These are phyloP conservation scores for Hyparrhenia diplandra DNA, from an alignment of 176 grass and related monocot genomes.

Conservation along the genomic window DNA sequence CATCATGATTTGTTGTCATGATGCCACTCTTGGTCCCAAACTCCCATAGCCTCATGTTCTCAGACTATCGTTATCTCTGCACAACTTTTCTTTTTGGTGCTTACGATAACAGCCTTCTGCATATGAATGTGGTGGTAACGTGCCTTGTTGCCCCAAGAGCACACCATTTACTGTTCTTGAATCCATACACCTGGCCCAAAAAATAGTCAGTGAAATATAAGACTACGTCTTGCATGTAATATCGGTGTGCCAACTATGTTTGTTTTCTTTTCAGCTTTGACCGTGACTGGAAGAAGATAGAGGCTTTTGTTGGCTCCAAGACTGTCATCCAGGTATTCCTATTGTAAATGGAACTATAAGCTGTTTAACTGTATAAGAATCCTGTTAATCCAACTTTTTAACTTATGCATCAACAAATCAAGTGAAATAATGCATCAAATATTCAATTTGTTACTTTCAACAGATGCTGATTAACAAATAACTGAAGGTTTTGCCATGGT, in stretches of 20 bases:
- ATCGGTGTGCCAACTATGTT: conserved; percentile 20
- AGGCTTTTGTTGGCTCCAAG: conserved; percentile 96
- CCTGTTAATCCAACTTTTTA: background rate
- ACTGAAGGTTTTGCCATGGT: background rate
- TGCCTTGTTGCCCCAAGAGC: background rate
- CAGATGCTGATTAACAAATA: background rate
- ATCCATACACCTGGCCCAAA: background rate
- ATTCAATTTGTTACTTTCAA: background rate
- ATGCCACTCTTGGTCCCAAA: background rate
- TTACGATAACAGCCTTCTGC: background rate
- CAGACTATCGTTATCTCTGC: background rate
- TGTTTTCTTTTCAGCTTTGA: conserved; percentile 63
- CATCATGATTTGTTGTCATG: background rate
- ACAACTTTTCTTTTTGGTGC: background rate
- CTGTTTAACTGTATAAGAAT: background rate
- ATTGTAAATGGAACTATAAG: background rate
- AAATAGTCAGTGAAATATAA: background rate
- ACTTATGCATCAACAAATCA: background rate
- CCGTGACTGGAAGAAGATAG: conserved; percentile 97
- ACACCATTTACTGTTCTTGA: background rate
- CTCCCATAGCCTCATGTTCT: background rate
- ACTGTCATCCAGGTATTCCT: conserved; percentile 80
- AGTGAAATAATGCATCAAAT: conserved; percentile 5
- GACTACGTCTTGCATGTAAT: background rate
- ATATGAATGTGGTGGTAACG: background rate